Evolutionary conservation across 2,329 filamentous ascomycete species (phyloP), one percentile per base, ranked within the genome.

Genomic region (Colletotrichum horii): DNA sequence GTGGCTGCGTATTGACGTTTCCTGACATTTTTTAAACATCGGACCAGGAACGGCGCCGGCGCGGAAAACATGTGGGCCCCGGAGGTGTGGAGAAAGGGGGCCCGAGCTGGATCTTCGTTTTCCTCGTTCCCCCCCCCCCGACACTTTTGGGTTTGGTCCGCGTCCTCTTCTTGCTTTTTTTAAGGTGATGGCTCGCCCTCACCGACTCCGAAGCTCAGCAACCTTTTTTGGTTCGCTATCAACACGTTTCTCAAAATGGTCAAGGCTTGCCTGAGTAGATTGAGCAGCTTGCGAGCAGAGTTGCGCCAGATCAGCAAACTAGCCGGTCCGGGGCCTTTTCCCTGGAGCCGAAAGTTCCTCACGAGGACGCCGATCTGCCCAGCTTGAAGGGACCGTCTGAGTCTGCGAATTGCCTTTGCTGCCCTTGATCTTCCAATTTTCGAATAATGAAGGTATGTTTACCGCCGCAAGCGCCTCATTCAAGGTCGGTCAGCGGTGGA

Each of bases 351-450:
- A 62, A 36, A 22, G n/a, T 52, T 30, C 30, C 34, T 38, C 43
- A 36, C 16, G 48, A n/a, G 65, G 24, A 22, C 14, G 43, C 43
- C 15, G 48, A 36, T 67, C 43, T 64, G 28, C 28, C 28, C 34
- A 71, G 61, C 61, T 66, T 66, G 60, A 74, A n/a, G 52, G 52
- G 52, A 19, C n/a, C 38, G 62, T 60, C 69, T 43, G 72, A 66
- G 68, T 56, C 48, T 38, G n/a, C 43, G n/a, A 38, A 65, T 32
- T 16, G 64, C 28, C 24, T 43, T 32, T 48, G 58, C 11, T 12
- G n/a, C 8, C 14, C 14, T 15, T 15, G n/a, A 7, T 52, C 8
- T 52, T 22, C 24, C 11, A 24, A 22, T 22, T 52, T 3, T 52
- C 43, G 2, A 52, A 22, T 12, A n/a, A 8, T 1, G 43, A 22